Percentiles rank a stretch among this genome's conserved stretches.
Evolutionary conservation across 192 early-diverging fungal species (phyloP).

Genomic region (Coemansia reversa): DNA sequence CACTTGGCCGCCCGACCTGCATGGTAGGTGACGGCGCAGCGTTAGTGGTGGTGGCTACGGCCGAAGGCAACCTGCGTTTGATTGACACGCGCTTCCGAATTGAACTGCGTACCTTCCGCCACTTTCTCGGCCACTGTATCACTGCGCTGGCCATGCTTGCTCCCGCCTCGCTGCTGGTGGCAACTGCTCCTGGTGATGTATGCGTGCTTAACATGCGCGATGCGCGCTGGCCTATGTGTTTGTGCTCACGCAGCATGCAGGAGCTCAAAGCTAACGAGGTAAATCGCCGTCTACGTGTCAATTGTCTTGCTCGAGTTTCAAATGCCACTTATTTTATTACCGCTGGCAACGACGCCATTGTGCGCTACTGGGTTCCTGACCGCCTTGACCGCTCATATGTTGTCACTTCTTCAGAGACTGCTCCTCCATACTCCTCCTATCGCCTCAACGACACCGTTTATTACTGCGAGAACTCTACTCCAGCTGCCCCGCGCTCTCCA

Average conservation of each 20-base stretch:
- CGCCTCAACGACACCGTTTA: conserved; percentile 45
- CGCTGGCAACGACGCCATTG: conserved; percentile 79
- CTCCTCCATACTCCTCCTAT: conserved; percentile 44
- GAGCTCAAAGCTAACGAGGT: conserved; percentile 59
- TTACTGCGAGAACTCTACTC: conserved; percentile 41
- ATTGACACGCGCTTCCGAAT: conserved; percentile 47
- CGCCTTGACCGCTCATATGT: conserved; percentile 72
- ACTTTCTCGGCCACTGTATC: conserved; percentile 26
- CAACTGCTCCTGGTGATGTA: conserved; percentile 33
- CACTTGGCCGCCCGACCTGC: conserved; percentile 24
- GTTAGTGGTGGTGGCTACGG: conserved; percentile 34
- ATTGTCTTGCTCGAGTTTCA: conserved; percentile 58
- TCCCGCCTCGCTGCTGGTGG: conserved; percentile 26
- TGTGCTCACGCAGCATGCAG: conserved; percentile 57
- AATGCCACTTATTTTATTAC: conserved; percentile 70
- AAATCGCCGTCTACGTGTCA: conserved; percentile 59
- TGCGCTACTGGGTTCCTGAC: conserved; percentile 80
- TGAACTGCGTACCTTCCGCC: conserved; percentile 32
- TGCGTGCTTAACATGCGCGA: conserved; percentile 43
- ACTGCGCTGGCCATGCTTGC: conserved; percentile 22
- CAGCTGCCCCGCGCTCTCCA: conserved; percentile 17
- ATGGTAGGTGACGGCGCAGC: conserved; percentile 20
- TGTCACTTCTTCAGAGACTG: conserved; percentile 55
- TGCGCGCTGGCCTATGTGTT: conserved; percentile 44
- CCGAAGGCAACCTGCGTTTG: conserved; percentile 26